Conservation (phyloP, 345 rosid genomes). For the Gossypium australe region DNA sequence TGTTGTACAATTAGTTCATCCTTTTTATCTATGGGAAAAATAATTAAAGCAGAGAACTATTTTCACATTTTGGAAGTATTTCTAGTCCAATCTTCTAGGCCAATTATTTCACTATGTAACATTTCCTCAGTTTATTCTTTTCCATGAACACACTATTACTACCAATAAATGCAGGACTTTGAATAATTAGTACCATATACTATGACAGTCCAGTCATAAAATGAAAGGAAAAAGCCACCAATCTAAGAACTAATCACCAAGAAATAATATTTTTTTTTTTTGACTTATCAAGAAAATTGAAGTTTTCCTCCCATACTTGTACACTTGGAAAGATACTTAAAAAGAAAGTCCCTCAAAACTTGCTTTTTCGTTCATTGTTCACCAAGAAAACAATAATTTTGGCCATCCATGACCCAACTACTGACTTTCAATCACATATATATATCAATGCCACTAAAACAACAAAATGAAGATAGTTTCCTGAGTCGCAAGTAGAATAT, state of each 20-base stretch:
- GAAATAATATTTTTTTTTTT: no score
- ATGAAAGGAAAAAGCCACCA: no score
- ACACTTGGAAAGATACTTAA: background rate
- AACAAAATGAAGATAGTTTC: no score
- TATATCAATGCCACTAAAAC: no score
- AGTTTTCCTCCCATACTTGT: background rate
- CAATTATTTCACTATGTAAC: background rate
- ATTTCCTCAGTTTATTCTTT: background rate
- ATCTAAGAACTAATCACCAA: no score
- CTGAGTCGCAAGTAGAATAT: no score
- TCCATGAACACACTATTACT: no score
- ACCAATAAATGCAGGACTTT: no score
- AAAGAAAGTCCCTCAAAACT: background rate
- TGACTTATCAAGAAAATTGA: no score
- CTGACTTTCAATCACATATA: no score
- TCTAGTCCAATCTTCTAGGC: background rate
- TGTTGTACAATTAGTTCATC: slow-evolving; percentile 28
- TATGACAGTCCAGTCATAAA: no score
- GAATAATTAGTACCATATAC: no score
- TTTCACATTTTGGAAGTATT: background rate
- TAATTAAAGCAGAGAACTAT: background rate
- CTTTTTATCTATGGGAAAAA: slow-evolving; percentile 1
- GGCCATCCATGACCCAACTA: background rate
- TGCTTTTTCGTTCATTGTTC: background rate
- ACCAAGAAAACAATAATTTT: background rate